Evolutionary conservation across 2,329 filamentous ascomycete species (phyloP), one percentile per base, ranked within the genome.

Genomic region (Fonsecaea multimorphosa): DNA sequence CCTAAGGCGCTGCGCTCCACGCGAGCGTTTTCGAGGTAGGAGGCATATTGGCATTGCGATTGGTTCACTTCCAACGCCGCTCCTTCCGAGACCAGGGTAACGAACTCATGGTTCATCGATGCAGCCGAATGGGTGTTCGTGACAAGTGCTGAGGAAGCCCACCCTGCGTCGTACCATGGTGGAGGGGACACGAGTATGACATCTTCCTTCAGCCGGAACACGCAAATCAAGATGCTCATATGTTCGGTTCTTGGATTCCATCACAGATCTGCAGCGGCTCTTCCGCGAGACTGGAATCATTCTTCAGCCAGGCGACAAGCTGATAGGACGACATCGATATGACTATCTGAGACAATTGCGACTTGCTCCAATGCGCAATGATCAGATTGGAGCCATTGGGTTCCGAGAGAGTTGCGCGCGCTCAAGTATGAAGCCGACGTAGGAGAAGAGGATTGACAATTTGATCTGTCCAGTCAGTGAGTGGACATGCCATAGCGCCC

Each of bases 261-360:
- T 60, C 56, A 64, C 62, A 57, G 12, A 34, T 49, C 57, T 60
- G 62, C 27, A 36, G 36, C 62, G 51, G 12, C 51, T 54, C 58
- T 12, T 49, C 38, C 51, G 19, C 22, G 56, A 64, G 38, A 64
- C 29, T 49, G 51, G 19, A 27, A 49, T 61, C 56, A 51, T 56
- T 32, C 49, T 38, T 24, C 29, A 24, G 16, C 22, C 46, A 34
- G 22, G 44, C 38, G 19, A 22, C n/a, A 56, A 11, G 7, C 44
- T 64, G 62, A 64, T 64, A 60, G 62, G 62, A 32, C n/a, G 32
- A 55, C 36, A 9, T 7, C 7, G 11, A n/a, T n/a, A 29, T 59
- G 55, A n/a, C 38, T n/a, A 27, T 61, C 52, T 56, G 62, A 60
- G 62, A 64, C 62, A 71, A 61, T 29, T 44, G 59, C 29, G 16